A percentile compares a stretch with the other conserved stretches of the same genome.
These are phyloP conservation scores for Vanilla planifolia DNA, from an alignment of 106 monocot genomes.

Conservation along the genomic window DNA sequence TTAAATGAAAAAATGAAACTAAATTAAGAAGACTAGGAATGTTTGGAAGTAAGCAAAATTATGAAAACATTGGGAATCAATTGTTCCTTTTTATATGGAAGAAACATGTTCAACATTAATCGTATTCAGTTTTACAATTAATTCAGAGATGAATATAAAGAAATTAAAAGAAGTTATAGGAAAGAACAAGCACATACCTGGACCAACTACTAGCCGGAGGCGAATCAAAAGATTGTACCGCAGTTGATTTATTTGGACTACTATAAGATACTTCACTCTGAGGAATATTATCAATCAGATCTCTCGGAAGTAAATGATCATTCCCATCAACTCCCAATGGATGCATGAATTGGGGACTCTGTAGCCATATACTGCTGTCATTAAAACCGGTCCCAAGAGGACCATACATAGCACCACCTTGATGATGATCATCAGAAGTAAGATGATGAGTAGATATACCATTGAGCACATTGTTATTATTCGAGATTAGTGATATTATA, in stretches of 20 bases:
- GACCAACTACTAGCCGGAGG: constrained; percentile 47
- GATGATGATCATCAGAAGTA: constrained; percentile 16
- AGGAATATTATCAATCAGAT: constrained; percentile 28
- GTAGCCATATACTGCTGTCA: constrained; percentile 25
- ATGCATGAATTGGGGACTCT: constrained; percentile 28
- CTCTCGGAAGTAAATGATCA: constrained; percentile 36
- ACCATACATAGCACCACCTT: constrained; percentile 27
- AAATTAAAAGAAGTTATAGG: not conserved
- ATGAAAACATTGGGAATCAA: not conserved
- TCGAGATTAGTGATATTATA: constrained; percentile 17
- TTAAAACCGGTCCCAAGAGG: constrained; percentile 21
- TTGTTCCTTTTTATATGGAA: not conserved
- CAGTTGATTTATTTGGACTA: constrained; percentile 22
- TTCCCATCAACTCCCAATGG: constrained; percentile 29
- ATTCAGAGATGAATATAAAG: not conserved
- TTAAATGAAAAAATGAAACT: not conserved
- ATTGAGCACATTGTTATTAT: constrained; percentile 18
- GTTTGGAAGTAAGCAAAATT: not conserved
- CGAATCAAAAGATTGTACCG: constrained; percentile 25
- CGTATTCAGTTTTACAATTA: not conserved
- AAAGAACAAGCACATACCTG: constrained; percentile 49
- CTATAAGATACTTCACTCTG: constrained; percentile 16
- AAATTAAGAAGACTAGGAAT: not conserved
- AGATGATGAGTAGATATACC: constrained; percentile 13
- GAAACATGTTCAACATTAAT: not conserved